Conservation (phyloP, 345 rosid genomes). For the Boechera divaricarpa region DNA sequence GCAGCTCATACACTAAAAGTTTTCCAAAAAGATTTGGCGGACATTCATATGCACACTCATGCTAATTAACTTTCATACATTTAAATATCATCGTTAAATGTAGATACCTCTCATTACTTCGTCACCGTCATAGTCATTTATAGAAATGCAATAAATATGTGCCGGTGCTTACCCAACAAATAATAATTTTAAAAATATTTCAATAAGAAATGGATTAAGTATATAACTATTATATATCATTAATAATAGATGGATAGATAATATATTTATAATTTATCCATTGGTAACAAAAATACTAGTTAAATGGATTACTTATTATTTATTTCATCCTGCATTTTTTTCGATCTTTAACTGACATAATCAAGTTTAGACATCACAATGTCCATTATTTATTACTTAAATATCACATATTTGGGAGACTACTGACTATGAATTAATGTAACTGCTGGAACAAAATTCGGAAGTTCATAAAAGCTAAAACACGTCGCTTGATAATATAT, state of each 20-base stretch:
- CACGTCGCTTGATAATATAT: constrained; percentile 39
- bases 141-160: constrained; percentile 29
- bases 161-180: constrained; percentile 23
- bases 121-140: constrained; percentile 35
- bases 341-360: constrained; percentile 10
- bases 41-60: not conserved
- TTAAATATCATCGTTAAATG: constrained; percentile 2
- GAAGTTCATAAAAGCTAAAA: constrained; percentile 10
- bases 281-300: not conserved
- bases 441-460: not conserved
- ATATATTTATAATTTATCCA: too few species aligned
- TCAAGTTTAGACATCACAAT: constrained; percentile 11
- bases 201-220: not conserved
- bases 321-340: constrained; percentile 11
- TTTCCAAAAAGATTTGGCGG: not conserved
- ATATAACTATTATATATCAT: too few species aligned
- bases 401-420: constrained; percentile 10
- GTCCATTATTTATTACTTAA: not conserved
- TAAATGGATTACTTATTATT: not conserved
- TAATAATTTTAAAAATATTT: not conserved
- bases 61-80: constrained; percentile 3
- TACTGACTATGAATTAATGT: constrained; percentile 18
- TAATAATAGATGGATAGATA: too few species aligned
- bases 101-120: constrained; percentile 4
- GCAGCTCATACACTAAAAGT: not conserved